Conservation (phyloP, 768 basidiomycete species). For the Lactarius tabidus region DNA sequence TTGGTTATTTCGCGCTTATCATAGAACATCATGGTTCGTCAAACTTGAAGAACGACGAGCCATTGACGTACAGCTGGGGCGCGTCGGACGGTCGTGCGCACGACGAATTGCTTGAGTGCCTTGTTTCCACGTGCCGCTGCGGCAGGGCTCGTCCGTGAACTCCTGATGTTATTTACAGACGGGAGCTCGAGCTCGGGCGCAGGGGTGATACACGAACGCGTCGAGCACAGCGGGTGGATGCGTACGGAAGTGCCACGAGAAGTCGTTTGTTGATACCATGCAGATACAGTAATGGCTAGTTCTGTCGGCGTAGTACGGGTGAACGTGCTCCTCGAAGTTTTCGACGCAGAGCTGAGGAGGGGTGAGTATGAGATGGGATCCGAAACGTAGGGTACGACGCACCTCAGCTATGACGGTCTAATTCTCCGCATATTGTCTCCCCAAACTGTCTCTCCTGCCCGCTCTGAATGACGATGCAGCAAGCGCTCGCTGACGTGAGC, state of each 20-base stretch:
- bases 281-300: conserved; percentile 89
- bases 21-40: conserved; percentile 99
- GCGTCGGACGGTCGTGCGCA: conserved; percentile 64
- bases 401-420: conserved; percentile 94
- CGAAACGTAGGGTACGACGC: conserved; percentile 28
- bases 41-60: conserved; percentile 95
- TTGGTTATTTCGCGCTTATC: conserved; percentile 96
- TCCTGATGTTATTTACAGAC: conserved; percentile 60
- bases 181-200: conserved; percentile 57
- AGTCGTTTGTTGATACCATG: conserved; percentile 88
- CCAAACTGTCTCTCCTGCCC: conserved; percentile 73
- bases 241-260: conserved; percentile 63
- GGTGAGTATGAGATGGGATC: neutral
- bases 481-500: conserved; percentile 82
- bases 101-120: conserved; percentile 90
- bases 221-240: conserved; percentile 63
- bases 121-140: conserved; percentile 78
- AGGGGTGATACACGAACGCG: no score
- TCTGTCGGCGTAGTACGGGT: conserved; percentile 72
- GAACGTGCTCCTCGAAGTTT: conserved; percentile 93
- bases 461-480: conserved; percentile 64
- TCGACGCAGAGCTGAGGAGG: conserved; percentile 87
- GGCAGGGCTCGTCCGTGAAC: conserved; percentile 66
- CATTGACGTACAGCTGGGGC: conserved; percentile 63
- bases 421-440: conserved; percentile 63